Evolutionary conservation across 805 yeast genomes (phyloP), one percentile per base, ranked within the genome.

Genomic region (Torulaspora gathmanii): DNA sequence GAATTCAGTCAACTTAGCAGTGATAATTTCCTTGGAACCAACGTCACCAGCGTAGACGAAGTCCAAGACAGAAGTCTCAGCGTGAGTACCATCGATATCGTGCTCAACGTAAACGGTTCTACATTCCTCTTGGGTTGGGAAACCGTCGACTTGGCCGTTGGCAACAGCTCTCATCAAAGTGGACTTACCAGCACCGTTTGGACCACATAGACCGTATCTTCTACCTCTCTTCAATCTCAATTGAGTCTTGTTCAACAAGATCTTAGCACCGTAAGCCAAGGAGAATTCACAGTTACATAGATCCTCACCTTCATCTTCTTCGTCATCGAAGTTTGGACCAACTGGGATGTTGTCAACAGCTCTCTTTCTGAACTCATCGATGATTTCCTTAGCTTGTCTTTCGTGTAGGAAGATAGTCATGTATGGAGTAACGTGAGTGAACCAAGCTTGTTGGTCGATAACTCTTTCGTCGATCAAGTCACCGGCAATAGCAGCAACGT

Each of bases 271-370:
- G 76, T 93, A 93, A 73, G 99, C 99, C 68, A 93, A 82, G 52
- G 99, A 93, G 90, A 93, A 93, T 83, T 93, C 99, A 86, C 98
- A 91, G 95, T 93, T 93, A 84, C 99, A 93, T 70, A 93, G 81
- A 71, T 93, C 98, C 80, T 93, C 98, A 78, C 98, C 99, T 70
- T 93, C 98, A 70, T 89, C 97, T 70, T 84, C 93, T 74, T 85
- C 91, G 67, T 90, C 97, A 76, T 91, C 98, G 74, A 89, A 89
- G 67, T 82, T 74, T 68, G 96, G 95, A 67, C 95, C 93, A 65
- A 80, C 84, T 68, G 99, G 99, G 65, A 93, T 91, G 90, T 93
- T 93, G 78, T 89, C 96, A 69, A 93, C 84, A 60, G 98, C 91
- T 77, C 83, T 77, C 81, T 83, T 84, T 81, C 98, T 89, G 84